These are phyloP conservation scores for Ogataea degrootiae DNA, from an alignment of 805 yeast genomes.

Conservation along the genomic window DNA sequence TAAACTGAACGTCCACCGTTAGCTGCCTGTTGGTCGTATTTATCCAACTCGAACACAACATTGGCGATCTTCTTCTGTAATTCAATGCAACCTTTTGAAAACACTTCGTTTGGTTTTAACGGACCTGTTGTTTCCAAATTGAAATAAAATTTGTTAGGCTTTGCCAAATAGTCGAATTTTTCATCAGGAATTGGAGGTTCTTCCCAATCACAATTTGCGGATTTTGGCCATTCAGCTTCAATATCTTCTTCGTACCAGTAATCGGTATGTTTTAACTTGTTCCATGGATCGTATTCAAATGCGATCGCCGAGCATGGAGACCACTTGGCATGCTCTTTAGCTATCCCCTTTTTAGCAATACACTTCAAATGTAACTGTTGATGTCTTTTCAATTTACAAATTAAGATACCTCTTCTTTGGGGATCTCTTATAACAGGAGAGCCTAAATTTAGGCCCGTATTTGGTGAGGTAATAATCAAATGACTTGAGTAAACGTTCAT, in stretches of 20 bases:
- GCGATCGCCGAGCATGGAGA: conserved; percentile 94
- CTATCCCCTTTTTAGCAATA: conserved; percentile 95
- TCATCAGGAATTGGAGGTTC: conserved; percentile 91
- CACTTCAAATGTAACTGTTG: conserved; percentile 88
- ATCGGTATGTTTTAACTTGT: conserved; percentile 91
- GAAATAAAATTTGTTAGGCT: conserved; percentile 76
- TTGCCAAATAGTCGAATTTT: conserved; percentile 76
- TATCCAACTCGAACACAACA: conserved; percentile 64
- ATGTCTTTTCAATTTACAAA: conserved; percentile 86
- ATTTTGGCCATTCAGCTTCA: conserved; percentile 89
- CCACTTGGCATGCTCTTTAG: conserved; percentile 99
- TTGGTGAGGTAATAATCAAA: conserved; percentile 38
- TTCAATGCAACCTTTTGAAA: conserved; percentile 76
- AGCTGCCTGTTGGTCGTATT: conserved; percentile 31
- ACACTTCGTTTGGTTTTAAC: conserved; percentile 84
- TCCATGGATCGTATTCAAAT: conserved; percentile 99
- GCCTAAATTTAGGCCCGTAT: conserved; percentile 48
- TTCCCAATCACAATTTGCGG: conserved; percentile 89
- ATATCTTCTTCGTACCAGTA: conserved; percentile 93
- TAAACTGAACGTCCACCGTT: conserved; percentile 28
- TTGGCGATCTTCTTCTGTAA: conserved; percentile 89
- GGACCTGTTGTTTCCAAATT: conserved; percentile 92
- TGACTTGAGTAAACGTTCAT: conserved; percentile 90
- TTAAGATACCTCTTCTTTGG: conserved; percentile 75
- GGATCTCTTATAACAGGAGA: conserved; percentile 81